These are phyloP conservation scores for Spiromastix sp. DNA, from an alignment of 2,329 filamentous ascomycete species.

Conservation along the genomic window DNA sequence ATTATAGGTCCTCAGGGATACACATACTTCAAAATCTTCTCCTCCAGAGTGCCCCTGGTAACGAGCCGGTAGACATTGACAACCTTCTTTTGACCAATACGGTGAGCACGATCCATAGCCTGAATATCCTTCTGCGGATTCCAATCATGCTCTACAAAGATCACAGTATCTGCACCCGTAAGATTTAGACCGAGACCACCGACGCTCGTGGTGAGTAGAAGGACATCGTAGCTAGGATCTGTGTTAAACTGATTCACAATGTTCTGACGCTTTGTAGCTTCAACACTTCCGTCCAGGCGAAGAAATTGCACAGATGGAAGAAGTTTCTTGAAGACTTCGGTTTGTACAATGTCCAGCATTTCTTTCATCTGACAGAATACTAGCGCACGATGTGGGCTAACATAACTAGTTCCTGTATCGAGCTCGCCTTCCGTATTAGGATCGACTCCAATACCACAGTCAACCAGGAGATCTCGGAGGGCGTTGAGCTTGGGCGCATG, in stretches of 20 bases:
- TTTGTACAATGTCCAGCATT: slow-evolving; percentile 98
- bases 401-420: slow-evolving; percentile 59
- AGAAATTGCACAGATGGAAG: slow-evolving; percentile 89
- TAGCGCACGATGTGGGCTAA: slow-evolving; percentile 89
- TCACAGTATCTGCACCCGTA: slow-evolving; percentile 95
- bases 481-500: slow-evolving; percentile 92
- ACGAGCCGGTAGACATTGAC: slow-evolving; percentile 98
- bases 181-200: slow-evolving; percentile 90
- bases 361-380: slow-evolving; percentile 99
- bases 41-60: slow-evolving; percentile 88
- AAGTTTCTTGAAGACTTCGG: slow-evolving; percentile 78
- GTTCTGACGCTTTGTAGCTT: slow-evolving; percentile 86
- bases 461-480: slow-evolving; percentile 84
- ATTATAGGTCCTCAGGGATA: slow-evolving; percentile 8
- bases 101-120: slow-evolving; percentile 96
- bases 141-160: slow-evolving; percentile 99
- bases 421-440: slow-evolving; percentile 49
- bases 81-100: slow-evolving; percentile 98
- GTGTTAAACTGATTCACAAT: slow-evolving; percentile 99
- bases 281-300: slow-evolving; percentile 86
- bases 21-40: slow-evolving; percentile 81
- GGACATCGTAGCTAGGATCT: slow-evolving; percentile 89
- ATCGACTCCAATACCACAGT: slow-evolving; percentile 87
- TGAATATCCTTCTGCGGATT: slow-evolving; percentile 98
- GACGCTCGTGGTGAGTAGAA: slow-evolving; percentile 88